Evolutionary conservation across 164 flowering plant genomes (phyloP).

Genomic region (Piper betle): DNA sequence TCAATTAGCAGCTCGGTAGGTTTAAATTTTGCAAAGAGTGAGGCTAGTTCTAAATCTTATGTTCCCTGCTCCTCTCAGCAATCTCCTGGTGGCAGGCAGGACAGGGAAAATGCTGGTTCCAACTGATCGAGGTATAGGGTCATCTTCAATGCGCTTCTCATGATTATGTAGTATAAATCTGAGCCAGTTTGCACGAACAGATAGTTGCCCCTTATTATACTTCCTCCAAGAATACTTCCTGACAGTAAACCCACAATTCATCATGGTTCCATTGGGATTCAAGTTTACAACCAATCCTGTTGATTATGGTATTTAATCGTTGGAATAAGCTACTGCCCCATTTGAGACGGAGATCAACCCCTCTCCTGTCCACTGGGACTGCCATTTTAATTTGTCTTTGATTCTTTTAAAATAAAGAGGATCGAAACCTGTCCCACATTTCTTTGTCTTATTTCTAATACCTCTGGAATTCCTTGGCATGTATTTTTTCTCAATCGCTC

Average conservation of each 20-base stretch:
- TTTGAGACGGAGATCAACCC: neutral
- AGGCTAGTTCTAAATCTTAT: conserved; percentile 24
- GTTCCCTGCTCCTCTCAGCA: conserved; percentile 28
- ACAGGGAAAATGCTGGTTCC: conserved; percentile 22
- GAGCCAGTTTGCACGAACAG: conserved; percentile 11
- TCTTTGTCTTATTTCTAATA: neutral
- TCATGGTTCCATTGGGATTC: conserved; percentile 17
- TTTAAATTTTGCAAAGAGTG: conserved; percentile 41
- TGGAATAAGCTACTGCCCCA: neutral
- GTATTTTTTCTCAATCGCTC: neutral
- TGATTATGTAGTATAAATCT: neutral
- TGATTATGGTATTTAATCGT: conserved; percentile 4
- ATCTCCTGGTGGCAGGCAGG: conserved; percentile 21
- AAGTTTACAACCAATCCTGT: conserved; percentile 9
- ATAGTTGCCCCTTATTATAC: conserved; percentile 1
- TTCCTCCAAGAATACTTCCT: conserved; percentile 1
- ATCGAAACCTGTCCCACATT: neutral
- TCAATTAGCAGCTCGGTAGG: conserved; percentile 50
- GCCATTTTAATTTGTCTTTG: conserved; percentile 16
- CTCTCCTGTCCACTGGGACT: conserved; percentile 9
- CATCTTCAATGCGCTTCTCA: conserved; percentile 8
- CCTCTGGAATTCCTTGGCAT: neutral
- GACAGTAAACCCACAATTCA: conserved; percentile 4
- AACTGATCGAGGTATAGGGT: conserved; percentile 15
- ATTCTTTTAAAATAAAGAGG: conserved; percentile 15